A percentile compares a stretch with the other conserved stretches of the same genome.
These are phyloP conservation scores for Annona squamosa DNA, from an alignment of 164 flowering plant species.

Conservation along the genomic window DNA sequence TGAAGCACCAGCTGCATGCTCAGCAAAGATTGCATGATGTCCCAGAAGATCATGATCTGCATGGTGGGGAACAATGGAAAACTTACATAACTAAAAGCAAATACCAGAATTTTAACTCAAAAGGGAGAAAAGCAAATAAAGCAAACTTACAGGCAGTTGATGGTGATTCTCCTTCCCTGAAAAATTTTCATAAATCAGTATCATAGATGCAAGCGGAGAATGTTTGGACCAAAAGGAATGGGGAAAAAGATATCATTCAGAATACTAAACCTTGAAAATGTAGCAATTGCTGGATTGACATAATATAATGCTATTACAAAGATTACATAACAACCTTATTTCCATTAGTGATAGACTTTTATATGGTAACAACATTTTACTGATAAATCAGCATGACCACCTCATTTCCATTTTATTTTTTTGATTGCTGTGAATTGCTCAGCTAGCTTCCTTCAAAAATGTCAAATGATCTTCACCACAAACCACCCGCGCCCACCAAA, in stretches of 20 bases:
- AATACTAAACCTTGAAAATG: not conserved
- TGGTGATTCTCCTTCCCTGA: slow-evolving; percentile 66
- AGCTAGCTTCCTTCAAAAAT: no score
- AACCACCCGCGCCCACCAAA: no score
- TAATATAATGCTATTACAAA: no score
- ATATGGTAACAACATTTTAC: not conserved
- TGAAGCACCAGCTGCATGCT: slow-evolving; percentile 57
- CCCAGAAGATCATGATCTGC: slow-evolving; percentile 78
- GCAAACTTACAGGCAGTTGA: slow-evolving; percentile 42
- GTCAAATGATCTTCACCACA: no score
- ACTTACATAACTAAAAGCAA: not conserved
- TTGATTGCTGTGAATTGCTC: no score
- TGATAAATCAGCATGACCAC: no score
- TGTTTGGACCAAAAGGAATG: not conserved
- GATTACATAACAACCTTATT: not conserved
- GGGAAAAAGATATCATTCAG: not conserved
- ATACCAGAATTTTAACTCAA: not conserved
- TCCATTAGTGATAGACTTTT: not conserved
- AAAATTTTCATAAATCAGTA: slow-evolving; percentile 13
- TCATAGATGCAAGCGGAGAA: slow-evolving; percentile 11
- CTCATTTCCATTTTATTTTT: no score
- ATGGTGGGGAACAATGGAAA: slow-evolving; percentile 3
- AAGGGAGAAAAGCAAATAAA: not conserved
- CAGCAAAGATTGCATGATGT: slow-evolving; percentile 66
- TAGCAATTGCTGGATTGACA: not conserved